A percentile compares a stretch with the other conserved stretches of the same genome.
phyloP scores from a whole-genome alignment of 2,329 filamentous ascomycete species.

The Cryphonectria japonica region DNA sequence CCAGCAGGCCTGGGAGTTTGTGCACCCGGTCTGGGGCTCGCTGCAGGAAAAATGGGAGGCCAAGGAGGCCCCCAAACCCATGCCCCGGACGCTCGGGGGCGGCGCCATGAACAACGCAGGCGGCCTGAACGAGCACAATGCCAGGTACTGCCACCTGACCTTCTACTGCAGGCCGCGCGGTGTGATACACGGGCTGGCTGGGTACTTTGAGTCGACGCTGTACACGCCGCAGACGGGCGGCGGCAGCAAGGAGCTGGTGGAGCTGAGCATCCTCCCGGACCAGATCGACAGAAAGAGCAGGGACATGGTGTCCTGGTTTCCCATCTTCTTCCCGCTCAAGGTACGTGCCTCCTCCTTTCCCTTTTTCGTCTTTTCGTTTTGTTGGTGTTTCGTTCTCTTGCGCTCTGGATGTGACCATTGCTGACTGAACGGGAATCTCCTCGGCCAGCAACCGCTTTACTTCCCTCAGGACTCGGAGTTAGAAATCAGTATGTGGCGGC shows the following conservation, averaged over 20 bases:
- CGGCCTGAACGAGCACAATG: slow-evolving; percentile 89
- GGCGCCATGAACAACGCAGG: slow-evolving; percentile 76
- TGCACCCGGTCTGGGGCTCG: slow-evolving; percentile 67
- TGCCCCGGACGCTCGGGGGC: slow-evolving; percentile 64
- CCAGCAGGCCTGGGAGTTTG: slow-evolving; percentile 79
- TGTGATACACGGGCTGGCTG: slow-evolving; percentile 86
- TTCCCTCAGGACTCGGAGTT: slow-evolving; percentile 84
- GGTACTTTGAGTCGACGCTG: slow-evolving; percentile 96
- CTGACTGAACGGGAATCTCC: neutral
- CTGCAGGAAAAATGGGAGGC: slow-evolving; percentile 40
- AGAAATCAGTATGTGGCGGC: slow-evolving; percentile 92
- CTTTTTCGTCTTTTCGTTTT: neutral
- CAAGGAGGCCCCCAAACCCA: slow-evolving; percentile 54
- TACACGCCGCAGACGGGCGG: slow-evolving; percentile 62
- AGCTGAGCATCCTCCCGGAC: slow-evolving; percentile 90
- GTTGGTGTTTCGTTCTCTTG: neutral
- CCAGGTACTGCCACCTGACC: slow-evolving; percentile 74
- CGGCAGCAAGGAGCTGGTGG: slow-evolving; percentile 60
- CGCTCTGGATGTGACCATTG: neutral
- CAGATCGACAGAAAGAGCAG: slow-evolving; percentile 91
- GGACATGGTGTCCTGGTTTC: slow-evolving; percentile 99
- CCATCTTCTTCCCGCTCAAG: slow-evolving; percentile 96
- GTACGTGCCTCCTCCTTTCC: slow-evolving; percentile 50
- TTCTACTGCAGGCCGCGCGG: slow-evolving; percentile 81
- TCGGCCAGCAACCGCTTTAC: slow-evolving; percentile 75